Evolutionary conservation across 345 rosid species (phyloP).

Genomic region (Sisymbrium irio): DNA sequence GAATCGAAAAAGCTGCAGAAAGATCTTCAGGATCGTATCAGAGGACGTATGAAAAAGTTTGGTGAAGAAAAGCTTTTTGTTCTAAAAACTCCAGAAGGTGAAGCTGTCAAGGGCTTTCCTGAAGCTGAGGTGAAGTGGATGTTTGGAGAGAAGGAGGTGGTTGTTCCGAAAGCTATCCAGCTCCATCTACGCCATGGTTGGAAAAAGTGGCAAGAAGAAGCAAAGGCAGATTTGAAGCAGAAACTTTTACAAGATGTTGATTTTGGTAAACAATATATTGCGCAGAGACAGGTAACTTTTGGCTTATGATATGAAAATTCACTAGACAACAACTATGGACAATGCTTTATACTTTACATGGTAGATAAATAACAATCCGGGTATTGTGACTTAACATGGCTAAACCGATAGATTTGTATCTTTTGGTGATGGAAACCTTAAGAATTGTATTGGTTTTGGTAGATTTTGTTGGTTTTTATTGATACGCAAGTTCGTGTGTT

Average conservation of each 20-base stretch:
- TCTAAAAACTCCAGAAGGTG: constrained; percentile 64
- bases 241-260: constrained; percentile 69
- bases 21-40: constrained; percentile 56
- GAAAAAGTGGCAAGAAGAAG: constrained; percentile 95
- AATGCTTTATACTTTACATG: not conserved
- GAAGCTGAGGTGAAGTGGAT: constrained; percentile 88
- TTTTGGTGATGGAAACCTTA: constrained; percentile 8
- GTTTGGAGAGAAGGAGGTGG: constrained; percentile 84
- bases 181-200: constrained; percentile 83
- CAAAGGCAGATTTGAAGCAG: constrained; percentile 72
- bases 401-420: not conserved
- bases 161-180: constrained; percentile 79
- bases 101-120: constrained; percentile 86
- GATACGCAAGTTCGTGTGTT: constrained; percentile 3
- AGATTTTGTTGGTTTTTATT: constrained; percentile 1
- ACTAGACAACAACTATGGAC: not conserved
- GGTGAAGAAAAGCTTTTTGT: constrained; percentile 73
- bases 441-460: constrained; percentile 4
- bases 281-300: constrained; percentile 66
- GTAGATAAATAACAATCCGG: constrained; percentile 6
- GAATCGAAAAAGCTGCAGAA: constrained; percentile 77
- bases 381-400: constrained; percentile 7
- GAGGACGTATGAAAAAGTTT: constrained; percentile 67
- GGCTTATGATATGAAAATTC: constrained; percentile 10
- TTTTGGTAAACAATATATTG: constrained; percentile 74